phyloP scores from a whole-genome alignment of 805 yeast genomes.

The Spathaspora sp. region DNA sequence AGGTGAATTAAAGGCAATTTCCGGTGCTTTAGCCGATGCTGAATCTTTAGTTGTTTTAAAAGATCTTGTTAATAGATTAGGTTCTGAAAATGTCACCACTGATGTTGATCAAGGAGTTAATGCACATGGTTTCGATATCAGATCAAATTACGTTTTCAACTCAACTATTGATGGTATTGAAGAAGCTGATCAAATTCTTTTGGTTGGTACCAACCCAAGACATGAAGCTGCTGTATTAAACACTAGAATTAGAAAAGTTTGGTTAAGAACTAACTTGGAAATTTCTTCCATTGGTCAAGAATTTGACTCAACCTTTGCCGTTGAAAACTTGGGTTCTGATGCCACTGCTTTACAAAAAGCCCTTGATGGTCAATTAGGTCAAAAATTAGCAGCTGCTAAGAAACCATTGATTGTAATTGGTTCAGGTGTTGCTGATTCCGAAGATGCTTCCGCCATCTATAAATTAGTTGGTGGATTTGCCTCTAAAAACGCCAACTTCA shows the following conservation, averaged over 20 bases:
- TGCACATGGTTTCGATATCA: slow-evolving; percentile 67
- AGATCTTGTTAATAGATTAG: slow-evolving; percentile 71
- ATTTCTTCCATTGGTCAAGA: slow-evolving; percentile 70
- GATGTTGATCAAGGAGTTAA: slow-evolving; percentile 58
- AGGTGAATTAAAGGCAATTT: slow-evolving; percentile 74
- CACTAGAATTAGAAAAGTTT: slow-evolving; percentile 76
- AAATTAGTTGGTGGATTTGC: slow-evolving; percentile 61
- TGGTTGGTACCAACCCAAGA: slow-evolving; percentile 85
- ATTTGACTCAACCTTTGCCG: slow-evolving; percentile 73
- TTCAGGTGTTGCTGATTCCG: slow-evolving; percentile 68
- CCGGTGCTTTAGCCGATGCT: slow-evolving; percentile 80
- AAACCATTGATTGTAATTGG: slow-evolving; percentile 80
- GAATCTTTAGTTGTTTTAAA: slow-evolving; percentile 80
- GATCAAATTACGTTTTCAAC: slow-evolving; percentile 79
- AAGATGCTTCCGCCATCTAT: slow-evolving; percentile 60
- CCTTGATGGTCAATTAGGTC: slow-evolving; percentile 64
- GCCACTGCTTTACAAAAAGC: slow-evolving; percentile 57
- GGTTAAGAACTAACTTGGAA: slow-evolving; percentile 68
- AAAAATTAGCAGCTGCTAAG: slow-evolving; percentile 60
- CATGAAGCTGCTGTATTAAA: slow-evolving; percentile 87
- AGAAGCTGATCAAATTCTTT: slow-evolving; percentile 75
- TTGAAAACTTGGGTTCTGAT: slow-evolving; percentile 60
- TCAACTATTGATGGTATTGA: slow-evolving; percentile 76
- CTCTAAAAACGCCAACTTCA: slow-evolving; percentile 51
- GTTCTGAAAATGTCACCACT: slow-evolving; percentile 76